Percentiles rank a stretch among this genome's conserved stretches.
These are phyloP conservation scores for Withania somnifera DNA, from an alignment of 305 asterid species.

Conservation along the genomic window DNA sequence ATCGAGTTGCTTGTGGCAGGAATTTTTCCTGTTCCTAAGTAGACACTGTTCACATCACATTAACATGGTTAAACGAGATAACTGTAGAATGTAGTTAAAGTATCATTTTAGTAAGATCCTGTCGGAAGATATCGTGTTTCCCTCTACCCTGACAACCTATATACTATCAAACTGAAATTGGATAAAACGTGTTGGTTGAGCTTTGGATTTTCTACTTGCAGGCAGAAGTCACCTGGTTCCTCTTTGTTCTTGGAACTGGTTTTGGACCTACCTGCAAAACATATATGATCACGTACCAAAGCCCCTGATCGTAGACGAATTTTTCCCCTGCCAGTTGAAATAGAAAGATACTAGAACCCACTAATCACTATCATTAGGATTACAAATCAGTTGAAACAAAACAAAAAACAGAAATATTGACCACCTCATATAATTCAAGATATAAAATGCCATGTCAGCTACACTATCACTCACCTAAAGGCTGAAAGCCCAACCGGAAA, in stretches of 20 bases:
- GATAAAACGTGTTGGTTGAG: neutral
- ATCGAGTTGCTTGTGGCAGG: conserved; percentile 4
- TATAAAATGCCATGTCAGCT: conserved; percentile 5
- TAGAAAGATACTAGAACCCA: neutral
- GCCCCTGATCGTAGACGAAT: neutral
- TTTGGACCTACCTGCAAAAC: neutral
- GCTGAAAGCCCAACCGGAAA: neutral
- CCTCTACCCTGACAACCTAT: no score
- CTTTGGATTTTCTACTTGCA: neutral
- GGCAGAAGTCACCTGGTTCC: neutral
- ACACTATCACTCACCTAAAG: conserved; percentile 2
- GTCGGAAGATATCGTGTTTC: neutral
- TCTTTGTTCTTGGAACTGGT: neutral
- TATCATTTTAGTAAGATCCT: neutral
- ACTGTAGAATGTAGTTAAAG: neutral
- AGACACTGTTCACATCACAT: conserved; percentile 30
- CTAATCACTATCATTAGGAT: neutral
- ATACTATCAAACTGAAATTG: neutral
- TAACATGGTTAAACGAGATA: conserved; percentile 16
- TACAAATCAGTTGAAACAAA: neutral
- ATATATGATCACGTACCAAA: neutral
- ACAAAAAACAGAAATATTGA: neutral
- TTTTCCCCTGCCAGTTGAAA: neutral
- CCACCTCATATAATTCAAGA: conserved; percentile 6
- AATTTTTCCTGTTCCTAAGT: conserved; percentile 17